Conservation (phyloP, 2,329 filamentous ascomycete genomes). For the Fusarium aywerte region DNA sequence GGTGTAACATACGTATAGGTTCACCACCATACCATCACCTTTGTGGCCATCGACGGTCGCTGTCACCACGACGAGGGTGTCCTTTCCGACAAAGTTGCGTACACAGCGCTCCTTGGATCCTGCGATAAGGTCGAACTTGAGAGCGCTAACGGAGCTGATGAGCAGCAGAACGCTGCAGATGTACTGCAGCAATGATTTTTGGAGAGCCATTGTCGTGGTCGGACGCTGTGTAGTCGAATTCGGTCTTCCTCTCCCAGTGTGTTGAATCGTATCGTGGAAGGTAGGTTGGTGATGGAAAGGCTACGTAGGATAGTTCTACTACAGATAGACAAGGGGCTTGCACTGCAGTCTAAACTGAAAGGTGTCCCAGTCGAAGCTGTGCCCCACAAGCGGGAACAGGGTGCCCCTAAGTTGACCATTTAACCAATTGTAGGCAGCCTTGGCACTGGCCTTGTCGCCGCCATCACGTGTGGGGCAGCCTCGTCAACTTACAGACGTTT, state of each 20-base stretch:
- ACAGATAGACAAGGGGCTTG: constrained; percentile 34
- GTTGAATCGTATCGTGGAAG: constrained; percentile 19
- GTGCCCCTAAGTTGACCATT: not conserved
- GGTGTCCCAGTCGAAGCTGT: constrained; percentile 47
- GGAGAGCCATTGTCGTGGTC: constrained; percentile 58
- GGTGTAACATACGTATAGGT: constrained; percentile 81
- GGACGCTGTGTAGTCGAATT: constrained; percentile 3
- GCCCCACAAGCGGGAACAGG: constrained; percentile 37
- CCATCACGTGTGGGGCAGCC: constrained; percentile 49
- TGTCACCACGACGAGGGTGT: constrained; percentile 95
- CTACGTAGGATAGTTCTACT: constrained; percentile 41
- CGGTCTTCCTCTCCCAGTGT: constrained; percentile 23
- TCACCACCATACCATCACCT: constrained; percentile 91
- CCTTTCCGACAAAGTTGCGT: constrained; percentile 91
- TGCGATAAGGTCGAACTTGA: constrained; percentile 93
- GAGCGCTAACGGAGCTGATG: constrained; percentile 68
- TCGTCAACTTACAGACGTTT: constrained; percentile 42
- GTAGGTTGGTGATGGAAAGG: constrained; percentile 35
- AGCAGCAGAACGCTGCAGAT: constrained; percentile 69
- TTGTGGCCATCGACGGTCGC: constrained; percentile 85
- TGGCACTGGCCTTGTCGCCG: constrained; percentile 40
- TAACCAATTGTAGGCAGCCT: constrained; percentile 33
- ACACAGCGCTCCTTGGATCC: constrained; percentile 85
- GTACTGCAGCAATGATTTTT: constrained; percentile 65
- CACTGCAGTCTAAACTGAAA: constrained; percentile 45